phyloP scores from a whole-genome alignment of 1,284 basidiomycete genomes.

The Apiotrichum veenhuisii region DNA sequence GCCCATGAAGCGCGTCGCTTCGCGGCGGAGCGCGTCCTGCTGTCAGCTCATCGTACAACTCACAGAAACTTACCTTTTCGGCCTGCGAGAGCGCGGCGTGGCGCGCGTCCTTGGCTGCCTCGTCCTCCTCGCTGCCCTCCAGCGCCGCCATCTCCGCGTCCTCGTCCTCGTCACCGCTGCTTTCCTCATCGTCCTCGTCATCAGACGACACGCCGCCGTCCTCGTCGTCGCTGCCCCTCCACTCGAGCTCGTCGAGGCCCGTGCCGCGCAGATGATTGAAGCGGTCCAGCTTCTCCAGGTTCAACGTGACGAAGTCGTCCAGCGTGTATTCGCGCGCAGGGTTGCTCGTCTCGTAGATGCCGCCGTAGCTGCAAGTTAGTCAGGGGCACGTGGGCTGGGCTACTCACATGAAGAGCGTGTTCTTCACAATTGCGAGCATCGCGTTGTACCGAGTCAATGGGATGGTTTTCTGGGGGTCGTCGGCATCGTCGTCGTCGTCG shows the following conservation, averaged over 20 bases:
- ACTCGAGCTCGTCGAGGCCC: constrained; percentile 60
- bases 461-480: constrained; percentile 66
- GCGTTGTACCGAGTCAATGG: constrained; percentile 84
- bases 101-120: constrained; percentile 24
- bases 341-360: constrained; percentile 71
- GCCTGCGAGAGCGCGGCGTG: constrained; percentile 27
- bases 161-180: constrained; percentile 16
- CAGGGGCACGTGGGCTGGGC: too few relatives aligned
- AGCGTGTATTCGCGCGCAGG: constrained; percentile 72
- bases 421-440: constrained; percentile 81
- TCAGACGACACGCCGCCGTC: constrained; percentile 52
- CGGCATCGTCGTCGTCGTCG: constrained; percentile 55
- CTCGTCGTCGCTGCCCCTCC: constrained; percentile 58
- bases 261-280: constrained; percentile 68
- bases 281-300: constrained; percentile 74
- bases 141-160: constrained; percentile 35
- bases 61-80: constrained; percentile 20
- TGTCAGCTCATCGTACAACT: background rate
- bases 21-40: constrained; percentile 58
- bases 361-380: constrained; percentile 68
- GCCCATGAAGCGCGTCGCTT: constrained; percentile 70
- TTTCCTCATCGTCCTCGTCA: constrained; percentile 26
- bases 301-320: constrained; percentile 73
- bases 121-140: constrained; percentile 35
- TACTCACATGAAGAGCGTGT: constrained; percentile 76